Percentiles rank a stretch among this genome's conserved stretches.
phyloP scores from a whole-genome alignment of 2,329 filamentous ascomycete genomes.

The Alternaria dauci region DNA sequence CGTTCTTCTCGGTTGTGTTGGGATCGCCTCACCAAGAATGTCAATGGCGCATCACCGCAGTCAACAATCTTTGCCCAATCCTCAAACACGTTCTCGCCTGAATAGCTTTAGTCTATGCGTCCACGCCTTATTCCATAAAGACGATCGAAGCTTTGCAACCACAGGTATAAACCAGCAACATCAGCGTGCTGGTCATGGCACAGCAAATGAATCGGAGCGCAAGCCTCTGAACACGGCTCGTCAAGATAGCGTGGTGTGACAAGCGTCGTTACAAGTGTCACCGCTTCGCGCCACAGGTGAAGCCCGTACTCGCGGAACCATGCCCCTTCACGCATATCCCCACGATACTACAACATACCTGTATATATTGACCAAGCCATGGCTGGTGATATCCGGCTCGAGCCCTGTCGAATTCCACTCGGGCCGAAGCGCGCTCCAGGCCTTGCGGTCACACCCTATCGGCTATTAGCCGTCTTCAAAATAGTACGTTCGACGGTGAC shows the following conservation, averaged over 20 bases:
- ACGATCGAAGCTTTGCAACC: not conserved
- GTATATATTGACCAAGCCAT: constrained; percentile 60
- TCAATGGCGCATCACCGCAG: constrained; percentile 63
- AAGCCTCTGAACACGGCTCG: constrained; percentile 1
- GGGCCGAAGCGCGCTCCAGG: constrained; percentile 64
- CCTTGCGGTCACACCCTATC: constrained; percentile 59
- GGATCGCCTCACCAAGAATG: constrained; percentile 51
- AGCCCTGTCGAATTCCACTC: constrained; percentile 60
- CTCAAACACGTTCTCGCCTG: constrained; percentile 54
- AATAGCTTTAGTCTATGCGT: not conserved
- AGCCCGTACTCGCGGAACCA: not conserved
- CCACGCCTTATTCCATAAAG: not conserved
- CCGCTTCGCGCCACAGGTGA: not conserved
- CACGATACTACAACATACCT: constrained; percentile 40
- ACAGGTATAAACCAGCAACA: not conserved
- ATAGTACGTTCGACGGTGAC: not conserved
- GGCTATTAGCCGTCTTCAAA: constrained; percentile 12
- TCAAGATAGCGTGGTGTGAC: constrained; percentile 1
- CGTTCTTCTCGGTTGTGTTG: not conserved
- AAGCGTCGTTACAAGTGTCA: not conserved
- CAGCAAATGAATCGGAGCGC: not conserved
- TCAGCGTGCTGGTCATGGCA: not conserved
- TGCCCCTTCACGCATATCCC: not conserved
- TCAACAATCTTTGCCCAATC: constrained; percentile 64
- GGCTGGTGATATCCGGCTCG: constrained; percentile 56